Evolutionary conservation across 192 early-diverging fungal species (phyloP).

Genomic region (Backusella parvicylindrica): DNA sequence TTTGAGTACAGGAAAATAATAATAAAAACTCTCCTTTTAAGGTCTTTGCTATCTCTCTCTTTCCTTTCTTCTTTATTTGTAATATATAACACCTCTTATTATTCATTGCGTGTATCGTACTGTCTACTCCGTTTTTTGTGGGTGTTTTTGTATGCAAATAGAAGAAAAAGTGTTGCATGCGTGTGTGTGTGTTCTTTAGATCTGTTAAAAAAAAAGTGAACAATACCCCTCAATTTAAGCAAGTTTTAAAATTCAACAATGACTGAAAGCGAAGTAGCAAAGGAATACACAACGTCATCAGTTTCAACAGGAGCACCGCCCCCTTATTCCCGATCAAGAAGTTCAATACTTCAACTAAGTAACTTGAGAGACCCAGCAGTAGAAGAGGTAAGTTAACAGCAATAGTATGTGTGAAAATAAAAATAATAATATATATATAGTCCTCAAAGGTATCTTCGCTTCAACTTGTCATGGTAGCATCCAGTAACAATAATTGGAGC

Average conservation of each 20-base stretch:
- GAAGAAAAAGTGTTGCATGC: neutral
- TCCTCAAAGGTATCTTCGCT: neutral
- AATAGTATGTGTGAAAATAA: neutral
- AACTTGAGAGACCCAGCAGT: neutral
- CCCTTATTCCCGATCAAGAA: constrained; percentile 2
- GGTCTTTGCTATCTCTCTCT: neutral
- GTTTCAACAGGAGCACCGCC: neutral
- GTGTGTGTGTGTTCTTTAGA: neutral
- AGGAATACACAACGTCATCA: neutral
- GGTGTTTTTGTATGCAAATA: neutral
- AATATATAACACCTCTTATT: neutral
- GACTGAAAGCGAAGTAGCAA: neutral
- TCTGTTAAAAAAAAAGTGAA: neutral
- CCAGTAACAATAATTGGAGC: neutral
- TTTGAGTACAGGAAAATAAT: neutral
- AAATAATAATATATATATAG: neutral
- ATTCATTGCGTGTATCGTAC: neutral
- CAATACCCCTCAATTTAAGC: neutral
- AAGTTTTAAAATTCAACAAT: neutral
- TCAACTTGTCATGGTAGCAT: constrained; percentile 2
- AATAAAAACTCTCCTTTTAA: neutral
- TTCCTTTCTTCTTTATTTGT: neutral
- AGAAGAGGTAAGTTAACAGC: neutral
- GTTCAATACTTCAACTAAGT: neutral
- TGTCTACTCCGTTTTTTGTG: too few relatives aligned